Percentiles rank a stretch among this genome's conserved stretches.
Conservation (phyloP, 495 filamentous ascomycete genomes). For the Pseudevernia furfuracea region DNA sequence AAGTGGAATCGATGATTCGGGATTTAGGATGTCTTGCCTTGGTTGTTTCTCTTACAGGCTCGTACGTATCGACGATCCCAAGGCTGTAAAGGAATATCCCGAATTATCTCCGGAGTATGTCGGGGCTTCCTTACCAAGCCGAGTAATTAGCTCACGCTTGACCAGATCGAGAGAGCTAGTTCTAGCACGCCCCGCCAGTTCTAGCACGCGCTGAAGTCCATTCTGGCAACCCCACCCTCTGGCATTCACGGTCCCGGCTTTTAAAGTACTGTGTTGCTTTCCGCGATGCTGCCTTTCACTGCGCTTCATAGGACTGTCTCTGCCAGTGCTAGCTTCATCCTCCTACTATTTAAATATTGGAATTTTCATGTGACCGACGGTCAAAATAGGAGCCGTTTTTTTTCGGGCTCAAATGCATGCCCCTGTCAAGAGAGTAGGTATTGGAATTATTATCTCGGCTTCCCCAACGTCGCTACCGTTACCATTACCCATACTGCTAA, state of each 20-base stretch:
- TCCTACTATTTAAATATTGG: too few relatives aligned
- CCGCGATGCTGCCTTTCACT: not conserved
- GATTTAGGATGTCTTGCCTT: too few relatives aligned
- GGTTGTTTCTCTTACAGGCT: too few relatives aligned
- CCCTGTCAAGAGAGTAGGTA: not conserved
- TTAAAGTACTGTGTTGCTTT: too few relatives aligned
- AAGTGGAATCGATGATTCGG: too few relatives aligned
- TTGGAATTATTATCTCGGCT: not conserved
- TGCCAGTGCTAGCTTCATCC: slow-evolving; percentile 1
- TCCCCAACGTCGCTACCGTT: not conserved
- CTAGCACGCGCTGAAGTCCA: not conserved
- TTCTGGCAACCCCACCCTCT: not conserved
- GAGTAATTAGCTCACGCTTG: not conserved
- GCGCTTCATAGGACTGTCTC: slow-evolving; percentile 2
- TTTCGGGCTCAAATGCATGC: not conserved
- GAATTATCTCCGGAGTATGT: too few relatives aligned
- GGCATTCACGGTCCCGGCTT: slow-evolving; percentile 1
- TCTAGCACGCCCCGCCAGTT: not conserved
- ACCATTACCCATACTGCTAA: not conserved
- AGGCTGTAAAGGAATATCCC: too few relatives aligned
- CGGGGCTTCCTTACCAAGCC: not conserved
- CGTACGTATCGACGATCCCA: too few relatives aligned
- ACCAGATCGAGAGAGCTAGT: not conserved
- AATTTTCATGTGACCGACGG: too few relatives aligned
- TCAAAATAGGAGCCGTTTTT: too few relatives aligned